phyloP scores from a whole-genome alignment of 2,329 filamentous ascomycete genomes.

The Aspergillus sp. region DNA sequence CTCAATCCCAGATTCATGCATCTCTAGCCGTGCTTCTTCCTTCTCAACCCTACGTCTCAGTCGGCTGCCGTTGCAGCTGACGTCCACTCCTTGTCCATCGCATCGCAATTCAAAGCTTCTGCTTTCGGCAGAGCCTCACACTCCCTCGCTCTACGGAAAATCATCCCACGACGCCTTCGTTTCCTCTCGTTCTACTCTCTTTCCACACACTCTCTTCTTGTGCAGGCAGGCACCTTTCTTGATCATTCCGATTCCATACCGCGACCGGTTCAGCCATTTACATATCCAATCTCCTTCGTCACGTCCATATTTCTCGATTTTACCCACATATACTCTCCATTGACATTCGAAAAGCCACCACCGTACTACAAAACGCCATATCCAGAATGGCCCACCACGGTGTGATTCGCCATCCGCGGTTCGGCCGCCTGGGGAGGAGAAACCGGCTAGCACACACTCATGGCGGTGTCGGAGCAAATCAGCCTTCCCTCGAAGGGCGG shows the following conservation, averaged over 20 bases:
- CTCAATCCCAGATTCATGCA: slow-evolving; percentile 6
- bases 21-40: slow-evolving; percentile 7
- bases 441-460: background rate
- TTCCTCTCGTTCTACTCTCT: slow-evolving; percentile 4
- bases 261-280: background rate
- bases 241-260: background rate
- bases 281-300: background rate
- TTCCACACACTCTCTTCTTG: slow-evolving; percentile 7
- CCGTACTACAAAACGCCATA: background rate
- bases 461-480: background rate
- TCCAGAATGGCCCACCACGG: background rate
- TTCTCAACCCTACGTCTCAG: slow-evolving; percentile 5
- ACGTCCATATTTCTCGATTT: background rate
- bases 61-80: slow-evolving; percentile 18
- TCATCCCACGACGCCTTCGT: slow-evolving; percentile 3
- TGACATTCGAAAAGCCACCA: background rate
- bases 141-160: background rate
- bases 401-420: background rate
- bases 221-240: slow-evolving; percentile 14
- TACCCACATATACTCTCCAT: background rate
- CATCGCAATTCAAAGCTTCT: slow-evolving; percentile 1
- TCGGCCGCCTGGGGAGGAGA: background rate
- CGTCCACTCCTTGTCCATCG: slow-evolving; percentile 21
- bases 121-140: background rate
- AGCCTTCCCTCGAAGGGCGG: background rate